phyloP scores from a whole-genome alignment of 805 yeast species.

The Candida khao-thaluensis region DNA sequence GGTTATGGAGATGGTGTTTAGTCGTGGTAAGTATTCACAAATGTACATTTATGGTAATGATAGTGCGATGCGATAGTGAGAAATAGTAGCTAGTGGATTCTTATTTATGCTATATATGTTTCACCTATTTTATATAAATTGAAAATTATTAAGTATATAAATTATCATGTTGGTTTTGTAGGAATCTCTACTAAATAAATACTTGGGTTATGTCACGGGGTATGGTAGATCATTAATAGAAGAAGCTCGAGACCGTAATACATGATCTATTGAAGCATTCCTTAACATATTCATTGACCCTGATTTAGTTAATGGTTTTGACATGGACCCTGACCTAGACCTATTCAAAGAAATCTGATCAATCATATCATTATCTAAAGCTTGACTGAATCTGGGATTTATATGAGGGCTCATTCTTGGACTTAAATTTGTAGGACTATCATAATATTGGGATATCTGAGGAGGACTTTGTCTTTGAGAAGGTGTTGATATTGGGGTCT shows the following conservation, averaged over 20 bases:
- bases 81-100: too few species aligned
- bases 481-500: neutral
- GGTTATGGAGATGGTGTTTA: constrained; percentile 19
- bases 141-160: too few species aligned
- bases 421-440: constrained; percentile 2
- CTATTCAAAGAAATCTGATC: constrained; percentile 6
- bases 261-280: constrained; percentile 11
- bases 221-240: constrained; percentile 13
- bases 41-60: constrained; percentile 18
- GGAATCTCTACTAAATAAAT: too few species aligned
- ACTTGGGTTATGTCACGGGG: constrained; percentile 5
- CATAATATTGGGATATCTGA: neutral
- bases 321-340: constrained; percentile 13
- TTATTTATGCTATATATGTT: too few species aligned
- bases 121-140: too few species aligned
- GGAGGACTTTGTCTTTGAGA: constrained; percentile 1
- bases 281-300: constrained; percentile 9
- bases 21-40: constrained; percentile 25
- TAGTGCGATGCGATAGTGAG: neutral
- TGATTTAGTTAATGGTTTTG: constrained; percentile 6
- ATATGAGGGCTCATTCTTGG: constrained; percentile 9
- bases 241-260: constrained; percentile 10
- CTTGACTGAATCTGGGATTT: constrained; percentile 1
- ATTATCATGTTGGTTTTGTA: too few species aligned
- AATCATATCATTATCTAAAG: neutral